A percentile compares a stretch with the other conserved stretches of the same genome.
These are phyloP conservation scores for Anethum foeniculum DNA, from an alignment of 140 eudicot species.

Conservation along the genomic window DNA sequence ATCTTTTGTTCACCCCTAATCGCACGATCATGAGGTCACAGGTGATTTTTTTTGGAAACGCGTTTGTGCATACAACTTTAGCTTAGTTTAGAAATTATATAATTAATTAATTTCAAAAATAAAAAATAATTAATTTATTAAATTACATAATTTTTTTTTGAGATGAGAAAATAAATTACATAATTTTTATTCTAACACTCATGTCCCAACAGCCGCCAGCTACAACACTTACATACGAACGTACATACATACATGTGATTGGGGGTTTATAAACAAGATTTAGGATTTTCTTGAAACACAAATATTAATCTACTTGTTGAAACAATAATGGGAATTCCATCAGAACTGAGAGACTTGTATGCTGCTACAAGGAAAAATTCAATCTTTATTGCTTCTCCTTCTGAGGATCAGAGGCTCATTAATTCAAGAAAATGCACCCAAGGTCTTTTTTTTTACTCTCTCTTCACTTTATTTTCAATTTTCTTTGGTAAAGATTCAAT, in stretches of 20 bases:
- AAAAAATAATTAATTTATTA: no score
- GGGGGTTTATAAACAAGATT: background rate
- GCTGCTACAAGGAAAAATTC: conserved; percentile 16
- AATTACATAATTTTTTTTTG: no score
- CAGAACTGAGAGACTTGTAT: conserved; percentile 42
- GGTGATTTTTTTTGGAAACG: no score
- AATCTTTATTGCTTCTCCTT: conserved; percentile 47
- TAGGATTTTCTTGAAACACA: background rate
- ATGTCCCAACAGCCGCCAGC: background rate
- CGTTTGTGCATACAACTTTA: no score
- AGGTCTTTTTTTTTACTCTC: conserved; percentile 22
- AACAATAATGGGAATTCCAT: conserved; percentile 42
- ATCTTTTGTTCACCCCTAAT: no score
- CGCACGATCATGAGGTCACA: no score
- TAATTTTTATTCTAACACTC: no score
- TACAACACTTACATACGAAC: background rate
- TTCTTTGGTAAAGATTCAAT: background rate
- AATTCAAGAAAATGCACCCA: conserved; percentile 47
- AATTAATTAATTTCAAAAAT: no score
- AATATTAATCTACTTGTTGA: background rate
- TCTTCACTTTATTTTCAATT: background rate
- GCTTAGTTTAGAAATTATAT: no score
- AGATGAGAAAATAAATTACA: no score
- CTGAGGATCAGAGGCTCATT: conserved; percentile 48
- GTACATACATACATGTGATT: background rate